A percentile compares a stretch with the other conserved stretches of the same genome.
These are phyloP conservation scores for Fusarium aywerte DNA, from an alignment of 2,329 filamentous ascomycete genomes.

Conservation along the genomic window DNA sequence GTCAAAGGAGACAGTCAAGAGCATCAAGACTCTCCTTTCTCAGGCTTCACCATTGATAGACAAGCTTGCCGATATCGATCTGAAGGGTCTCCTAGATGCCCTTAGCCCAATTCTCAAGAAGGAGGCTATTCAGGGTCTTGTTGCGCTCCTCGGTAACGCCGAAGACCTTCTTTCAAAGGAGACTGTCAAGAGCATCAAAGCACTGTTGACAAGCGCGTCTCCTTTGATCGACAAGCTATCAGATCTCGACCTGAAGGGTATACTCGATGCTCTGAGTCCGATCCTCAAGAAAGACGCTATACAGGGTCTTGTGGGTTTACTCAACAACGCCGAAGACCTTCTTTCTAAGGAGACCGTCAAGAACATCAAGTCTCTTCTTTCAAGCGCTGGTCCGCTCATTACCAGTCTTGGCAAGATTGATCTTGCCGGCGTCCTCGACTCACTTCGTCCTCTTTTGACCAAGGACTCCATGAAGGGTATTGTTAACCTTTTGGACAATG, in stretches of 20 bases:
- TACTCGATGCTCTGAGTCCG: constrained; percentile 45
- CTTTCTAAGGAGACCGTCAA: constrained; percentile 29
- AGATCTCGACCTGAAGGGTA: constrained; percentile 48
- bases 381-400: constrained; percentile 48
- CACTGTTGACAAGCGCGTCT: constrained; percentile 39
- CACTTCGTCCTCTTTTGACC: constrained; percentile 46
- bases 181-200: constrained; percentile 35
- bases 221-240: constrained; percentile 40
- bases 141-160: constrained; percentile 42
- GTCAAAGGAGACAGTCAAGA: constrained; percentile 19
- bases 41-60: constrained; percentile 38
- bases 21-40: neutral
- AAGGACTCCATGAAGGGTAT: constrained; percentile 48
- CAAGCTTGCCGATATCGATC: constrained; percentile 48
- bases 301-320: constrained; percentile 43
- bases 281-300: constrained; percentile 49
- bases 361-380: constrained; percentile 43
- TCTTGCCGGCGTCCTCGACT: constrained; percentile 46
- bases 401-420: constrained; percentile 50
- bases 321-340: constrained; percentile 44
- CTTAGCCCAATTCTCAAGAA: constrained; percentile 43
- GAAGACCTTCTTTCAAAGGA: constrained; percentile 38
- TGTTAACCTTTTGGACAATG: constrained; percentile 50
- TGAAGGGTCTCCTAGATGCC: constrained; percentile 47
- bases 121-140: constrained; percentile 46